phyloP scores from a whole-genome alignment of 1,284 basidiomycete genomes.

The Tausonia pullulans region DNA sequence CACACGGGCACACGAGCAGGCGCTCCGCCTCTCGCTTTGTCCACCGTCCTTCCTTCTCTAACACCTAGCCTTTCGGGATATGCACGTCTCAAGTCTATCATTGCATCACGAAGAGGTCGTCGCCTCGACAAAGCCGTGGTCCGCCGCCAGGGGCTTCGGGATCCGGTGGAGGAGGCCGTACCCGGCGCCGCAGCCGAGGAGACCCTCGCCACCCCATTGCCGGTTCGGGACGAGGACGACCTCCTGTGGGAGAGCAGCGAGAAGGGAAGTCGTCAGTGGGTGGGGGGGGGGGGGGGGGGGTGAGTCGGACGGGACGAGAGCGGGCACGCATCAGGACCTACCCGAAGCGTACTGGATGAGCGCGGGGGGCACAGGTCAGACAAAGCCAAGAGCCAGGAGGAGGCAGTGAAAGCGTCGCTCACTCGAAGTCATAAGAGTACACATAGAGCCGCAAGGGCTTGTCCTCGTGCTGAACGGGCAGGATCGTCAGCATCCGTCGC shows the following conservation, averaged over 20 bases:
- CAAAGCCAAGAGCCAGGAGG: constrained; percentile 19
- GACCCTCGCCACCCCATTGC: constrained; percentile 89
- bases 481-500: background rate
- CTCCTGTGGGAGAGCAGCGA: constrained; percentile 36
- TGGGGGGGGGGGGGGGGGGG: background rate
- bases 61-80: background rate
- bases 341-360: background rate
- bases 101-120: no score
- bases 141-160: constrained; percentile 7
- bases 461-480: constrained; percentile 61
- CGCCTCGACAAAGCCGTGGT: background rate
- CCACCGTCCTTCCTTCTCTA: constrained; percentile 1
- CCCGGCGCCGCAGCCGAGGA: constrained; percentile 90
- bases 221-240: constrained; percentile 86
- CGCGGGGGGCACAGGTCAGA: background rate
- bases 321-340: background rate
- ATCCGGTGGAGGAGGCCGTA: constrained; percentile 67
- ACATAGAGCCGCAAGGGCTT: constrained; percentile 88
- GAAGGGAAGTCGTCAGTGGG: no score
- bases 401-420: constrained; percentile 36
- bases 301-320: constrained; percentile 7
- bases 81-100: no score
- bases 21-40: no score
- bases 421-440: constrained; percentile 97
- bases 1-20: no score